phyloP scores from a whole-genome alignment of 2,329 filamentous ascomycete genomes.

The Akanthomyces lecanii region DNA sequence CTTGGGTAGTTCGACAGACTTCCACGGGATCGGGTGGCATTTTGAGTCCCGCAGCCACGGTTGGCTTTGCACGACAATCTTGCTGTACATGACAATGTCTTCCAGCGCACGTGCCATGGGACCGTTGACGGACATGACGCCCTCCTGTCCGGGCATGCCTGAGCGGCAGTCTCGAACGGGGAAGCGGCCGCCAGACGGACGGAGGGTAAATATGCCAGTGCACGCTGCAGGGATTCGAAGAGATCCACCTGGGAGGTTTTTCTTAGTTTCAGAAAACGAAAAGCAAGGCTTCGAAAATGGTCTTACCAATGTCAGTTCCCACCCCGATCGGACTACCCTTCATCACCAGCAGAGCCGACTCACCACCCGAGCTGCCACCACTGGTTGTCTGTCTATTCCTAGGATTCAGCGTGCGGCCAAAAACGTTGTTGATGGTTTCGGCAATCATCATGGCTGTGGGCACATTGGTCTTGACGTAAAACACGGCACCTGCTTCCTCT shows the following conservation, averaged over 20 bases:
- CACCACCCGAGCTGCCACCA: slow-evolving; percentile 65
- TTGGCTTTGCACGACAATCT: slow-evolving; percentile 43
- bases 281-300: fast-evolving
- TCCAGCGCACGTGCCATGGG: slow-evolving; percentile 54
- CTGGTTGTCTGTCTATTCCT: slow-evolving; percentile 54
- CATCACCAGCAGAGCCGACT: slow-evolving; percentile 58
- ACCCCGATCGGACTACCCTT: slow-evolving; percentile 56
- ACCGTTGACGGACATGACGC: slow-evolving; percentile 59
- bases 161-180: slow-evolving; percentile 50
- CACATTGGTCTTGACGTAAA: slow-evolving; percentile 55
- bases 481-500: slow-evolving; percentile 45
- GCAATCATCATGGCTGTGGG: slow-evolving; percentile 66
- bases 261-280: background rate
- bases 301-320: slow-evolving; percentile 55
- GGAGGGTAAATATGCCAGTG: slow-evolving; percentile 53
- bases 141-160: slow-evolving; percentile 61
- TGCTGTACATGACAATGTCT: slow-evolving; percentile 53
- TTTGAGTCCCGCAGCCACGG: slow-evolving; percentile 56
- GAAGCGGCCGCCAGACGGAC: slow-evolving; percentile 56
- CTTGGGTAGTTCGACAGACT: slow-evolving; percentile 28
- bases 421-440: slow-evolving; percentile 62
- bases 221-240: slow-evolving; percentile 52
- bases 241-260: slow-evolving; percentile 39
- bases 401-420: slow-evolving; percentile 61
- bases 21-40: slow-evolving; percentile 57